Evolutionary conservation across 2,329 filamentous ascomycete genomes (phyloP), one percentile per base, ranked within the genome.

Genomic region (Graphiopsis chlorocephala): DNA sequence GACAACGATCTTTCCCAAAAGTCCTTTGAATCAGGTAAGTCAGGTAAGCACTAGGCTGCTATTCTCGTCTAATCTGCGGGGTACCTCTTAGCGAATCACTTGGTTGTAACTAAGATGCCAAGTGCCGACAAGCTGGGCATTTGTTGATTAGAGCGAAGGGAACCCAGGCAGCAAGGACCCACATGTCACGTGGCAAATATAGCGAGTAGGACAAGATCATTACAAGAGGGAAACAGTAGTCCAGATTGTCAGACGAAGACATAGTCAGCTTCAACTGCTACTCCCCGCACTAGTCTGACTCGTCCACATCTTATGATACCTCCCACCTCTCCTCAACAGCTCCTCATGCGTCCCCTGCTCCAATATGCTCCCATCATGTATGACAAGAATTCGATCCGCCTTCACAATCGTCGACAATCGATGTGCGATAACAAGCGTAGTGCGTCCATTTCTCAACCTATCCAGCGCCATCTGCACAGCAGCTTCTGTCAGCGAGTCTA

Each of bases 381-480:
- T 77, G 0, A 96, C 92, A 8, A 93, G 81, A 62, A 96, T 96
- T 42, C 87, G 86, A 72, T 96, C 89, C 3, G 92, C 91, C 68
- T 90, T 86, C 74, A 88, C 89, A 71, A 92, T 90, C 0, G 90
- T 93, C 0, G 88, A 90, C 2, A 93, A 80, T 3, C 90, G 82
- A 73, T 93, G 90, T 0, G 92, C 93, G 56, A 94, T 91, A 48
- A 93, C 86, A n/a, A 95, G 85, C 0, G 91, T 88, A 0, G 90
- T 91, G 6, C 91, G 84, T 7, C 81, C 84, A 11, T 84, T 79
- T 0, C 90, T 84, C 0, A 88, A 80, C 0, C 85, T 84, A 23
- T 84, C 82, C 60, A 92, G 69, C 79, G 84, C 76, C 80, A 85
- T 67, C 78, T 85, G 75, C 80, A 91, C 70, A 73, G 84, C 74